Percentiles rank a stretch among this genome's conserved stretches.
phyloP scores from a whole-genome alignment of 2,329 filamentous ascomycete species.

The Aspergillus intermedius region DNA sequence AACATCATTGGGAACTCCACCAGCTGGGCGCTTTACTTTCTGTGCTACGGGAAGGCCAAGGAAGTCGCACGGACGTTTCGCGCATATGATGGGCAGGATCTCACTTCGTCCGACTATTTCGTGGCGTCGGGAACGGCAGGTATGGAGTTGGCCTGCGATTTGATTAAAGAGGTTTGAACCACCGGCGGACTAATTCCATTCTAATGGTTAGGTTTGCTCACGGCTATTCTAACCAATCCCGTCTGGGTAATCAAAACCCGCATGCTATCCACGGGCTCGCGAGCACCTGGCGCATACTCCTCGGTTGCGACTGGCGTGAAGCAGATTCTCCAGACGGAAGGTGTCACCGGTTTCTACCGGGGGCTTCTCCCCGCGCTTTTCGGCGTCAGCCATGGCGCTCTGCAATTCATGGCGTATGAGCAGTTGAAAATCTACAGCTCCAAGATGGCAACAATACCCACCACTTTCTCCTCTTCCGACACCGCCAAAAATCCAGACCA shows the following conservation, averaged over 20 bases:
- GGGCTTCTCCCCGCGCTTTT: constrained; percentile 76
- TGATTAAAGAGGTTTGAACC: background rate
- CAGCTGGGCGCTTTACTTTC: constrained; percentile 90
- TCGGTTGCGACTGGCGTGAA: constrained; percentile 65
- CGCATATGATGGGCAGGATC: constrained; percentile 22
- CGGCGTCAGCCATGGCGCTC: constrained; percentile 83
- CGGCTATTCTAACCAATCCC: constrained; percentile 81
- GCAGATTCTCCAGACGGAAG: constrained; percentile 64
- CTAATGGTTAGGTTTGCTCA: constrained; percentile 55
- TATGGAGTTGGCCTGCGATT: constrained; percentile 20
- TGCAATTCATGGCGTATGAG: constrained; percentile 96
- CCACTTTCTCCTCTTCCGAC: background rate
- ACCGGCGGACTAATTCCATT: background rate
- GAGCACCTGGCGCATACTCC: constrained; percentile 70
- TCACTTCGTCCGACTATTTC: constrained; percentile 70
- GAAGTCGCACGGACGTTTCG: constrained; percentile 43
- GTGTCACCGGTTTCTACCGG: constrained; percentile 74
- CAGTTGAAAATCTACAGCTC: constrained; percentile 58
- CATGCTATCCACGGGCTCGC: constrained; percentile 80
- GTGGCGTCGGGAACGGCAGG: constrained; percentile 60
- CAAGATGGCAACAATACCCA: constrained; percentile 25
- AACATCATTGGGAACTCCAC: constrained; percentile 87
- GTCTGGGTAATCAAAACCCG: constrained; percentile 98
- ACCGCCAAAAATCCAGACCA: background rate
- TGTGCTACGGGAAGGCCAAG: constrained; percentile 60